Evolutionary conservation across 805 yeast species (phyloP).

Genomic region (Candida glaebosa): DNA sequence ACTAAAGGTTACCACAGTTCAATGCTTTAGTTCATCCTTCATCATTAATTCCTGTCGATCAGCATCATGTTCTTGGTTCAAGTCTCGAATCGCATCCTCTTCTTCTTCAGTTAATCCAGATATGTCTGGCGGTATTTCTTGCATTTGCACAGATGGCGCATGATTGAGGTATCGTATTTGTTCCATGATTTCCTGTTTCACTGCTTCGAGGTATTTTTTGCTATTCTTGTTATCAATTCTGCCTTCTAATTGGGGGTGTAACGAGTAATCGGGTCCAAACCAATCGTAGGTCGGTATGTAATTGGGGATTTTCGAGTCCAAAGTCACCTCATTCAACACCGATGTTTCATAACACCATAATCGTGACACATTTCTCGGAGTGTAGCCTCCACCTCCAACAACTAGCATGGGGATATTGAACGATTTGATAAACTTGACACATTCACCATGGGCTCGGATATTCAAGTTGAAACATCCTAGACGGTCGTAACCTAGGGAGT

Average conservation of each 20-base stretch:
- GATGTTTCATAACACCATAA: constrained; percentile 96
- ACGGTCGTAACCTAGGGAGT: constrained; percentile 88
- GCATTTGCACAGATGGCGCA: constrained; percentile 95
- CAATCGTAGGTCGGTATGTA: constrained; percentile 72
- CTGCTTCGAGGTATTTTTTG: constrained; percentile 76
- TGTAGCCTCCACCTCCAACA: constrained; percentile 97
- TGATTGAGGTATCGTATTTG: constrained; percentile 77
- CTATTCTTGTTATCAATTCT: constrained; percentile 81
- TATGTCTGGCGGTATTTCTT: constrained; percentile 74
- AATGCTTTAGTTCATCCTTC: constrained; percentile 20
- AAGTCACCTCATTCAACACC: constrained; percentile 58
- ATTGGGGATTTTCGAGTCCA: constrained; percentile 52
- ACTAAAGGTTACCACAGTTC: too few relatives aligned
- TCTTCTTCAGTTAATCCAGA: constrained; percentile 43
- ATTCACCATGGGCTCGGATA: constrained; percentile 92
- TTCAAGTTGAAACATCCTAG: constrained; percentile 91
- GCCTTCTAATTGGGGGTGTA: constrained; percentile 67
- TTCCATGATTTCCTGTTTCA: constrained; percentile 72
- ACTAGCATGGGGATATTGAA: constrained; percentile 90
- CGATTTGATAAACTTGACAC: constrained; percentile 84
- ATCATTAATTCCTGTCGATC: constrained; percentile 10
- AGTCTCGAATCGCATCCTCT: constrained; percentile 33
- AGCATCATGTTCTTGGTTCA: constrained; percentile 29
- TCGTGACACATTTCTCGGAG: constrained; percentile 91
- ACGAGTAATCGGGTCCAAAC: constrained; percentile 87